Percentiles rank a stretch among this genome's conserved stretches.
These are phyloP conservation scores for Venturiaceae sp. DNA, from an alignment of 2,329 filamentous ascomycete species.

Conservation along the genomic window DNA sequence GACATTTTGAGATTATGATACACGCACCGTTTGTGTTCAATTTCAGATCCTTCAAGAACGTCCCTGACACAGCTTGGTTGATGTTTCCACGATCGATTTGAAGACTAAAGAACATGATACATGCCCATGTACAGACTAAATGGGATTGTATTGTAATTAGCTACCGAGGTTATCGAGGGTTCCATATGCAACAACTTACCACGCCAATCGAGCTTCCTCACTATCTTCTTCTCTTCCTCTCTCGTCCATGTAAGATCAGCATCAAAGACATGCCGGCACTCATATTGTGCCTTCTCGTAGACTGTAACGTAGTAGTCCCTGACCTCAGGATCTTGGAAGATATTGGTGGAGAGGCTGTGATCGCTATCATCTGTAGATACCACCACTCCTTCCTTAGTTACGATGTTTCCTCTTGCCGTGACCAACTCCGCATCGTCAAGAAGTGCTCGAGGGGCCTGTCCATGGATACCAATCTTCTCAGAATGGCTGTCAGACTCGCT, in stretches of 20 bases:
- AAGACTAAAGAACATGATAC: constrained; percentile 42
- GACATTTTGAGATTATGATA: not conserved
- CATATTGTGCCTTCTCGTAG: constrained; percentile 22
- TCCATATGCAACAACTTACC: constrained; percentile 18
- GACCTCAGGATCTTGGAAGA: constrained; percentile 17
- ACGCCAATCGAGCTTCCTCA: constrained; percentile 21
- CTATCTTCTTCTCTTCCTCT: constrained; percentile 13
- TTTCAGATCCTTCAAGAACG: constrained; percentile 15
- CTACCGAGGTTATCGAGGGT: constrained; percentile 20
- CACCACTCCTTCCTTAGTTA: constrained; percentile 3
- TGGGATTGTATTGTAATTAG: constrained; percentile 18
- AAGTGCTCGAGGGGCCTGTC: not conserved
- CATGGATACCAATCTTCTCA: not conserved
- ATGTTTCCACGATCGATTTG: constrained; percentile 28
- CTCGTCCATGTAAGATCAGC: constrained; percentile 27
- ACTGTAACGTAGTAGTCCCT: constrained; percentile 17
- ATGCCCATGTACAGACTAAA: constrained; percentile 30
- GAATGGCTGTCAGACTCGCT: not conserved
- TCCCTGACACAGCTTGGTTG: constrained; percentile 16
- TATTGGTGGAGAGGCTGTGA: constrained; percentile 12
- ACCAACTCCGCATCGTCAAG: constrained; percentile 1
- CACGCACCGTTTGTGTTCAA: constrained; percentile 15
- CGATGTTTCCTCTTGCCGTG: not conserved
- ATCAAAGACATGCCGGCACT: constrained; percentile 37
- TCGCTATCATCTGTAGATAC: constrained; percentile 2